These are phyloP conservation scores for Apostasia shenzhenica DNA, from an alignment of 106 monocot genomes.

Conservation along the genomic window DNA sequence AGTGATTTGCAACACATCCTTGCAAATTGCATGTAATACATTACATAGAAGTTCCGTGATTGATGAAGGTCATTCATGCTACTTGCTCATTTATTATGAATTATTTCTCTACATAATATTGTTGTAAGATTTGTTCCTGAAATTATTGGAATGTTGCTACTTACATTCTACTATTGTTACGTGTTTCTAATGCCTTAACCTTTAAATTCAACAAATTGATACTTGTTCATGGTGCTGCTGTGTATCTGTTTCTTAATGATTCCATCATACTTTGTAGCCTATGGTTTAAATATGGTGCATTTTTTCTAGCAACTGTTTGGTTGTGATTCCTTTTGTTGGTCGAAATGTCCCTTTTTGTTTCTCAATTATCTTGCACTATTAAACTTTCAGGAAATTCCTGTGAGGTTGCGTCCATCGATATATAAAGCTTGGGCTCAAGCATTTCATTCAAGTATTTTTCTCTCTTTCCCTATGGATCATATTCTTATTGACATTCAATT, in stretches of 20 bases:
- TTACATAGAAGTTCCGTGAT: too few relatives aligned
- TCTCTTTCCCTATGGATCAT: neutral
- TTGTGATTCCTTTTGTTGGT: neutral
- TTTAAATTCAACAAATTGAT: neutral
- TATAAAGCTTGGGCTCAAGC: conserved; percentile 93
- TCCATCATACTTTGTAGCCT: neutral
- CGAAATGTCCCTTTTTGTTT: neutral
- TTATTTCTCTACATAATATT: too few relatives aligned
- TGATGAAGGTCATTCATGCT: too few relatives aligned
- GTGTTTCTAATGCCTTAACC: neutral
- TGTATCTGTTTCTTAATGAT: neutral
- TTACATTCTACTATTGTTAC: too few relatives aligned
- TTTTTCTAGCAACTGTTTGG: neutral
- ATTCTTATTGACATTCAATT: too few relatives aligned
- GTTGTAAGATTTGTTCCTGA: neutral
- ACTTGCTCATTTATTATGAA: too few relatives aligned
- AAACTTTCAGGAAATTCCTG: conserved; percentile 62
- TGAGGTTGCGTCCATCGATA: conserved; percentile 49
- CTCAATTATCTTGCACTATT: too few relatives aligned
- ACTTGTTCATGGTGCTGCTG: neutral
- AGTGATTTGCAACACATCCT: too few relatives aligned
- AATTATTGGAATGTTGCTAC: neutral
- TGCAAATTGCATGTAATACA: too few relatives aligned
- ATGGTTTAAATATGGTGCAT: neutral
- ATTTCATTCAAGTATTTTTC: conserved; percentile 69